phyloP scores from a whole-genome alignment of 306 rosid species.

The Arachis stenosperma region DNA sequence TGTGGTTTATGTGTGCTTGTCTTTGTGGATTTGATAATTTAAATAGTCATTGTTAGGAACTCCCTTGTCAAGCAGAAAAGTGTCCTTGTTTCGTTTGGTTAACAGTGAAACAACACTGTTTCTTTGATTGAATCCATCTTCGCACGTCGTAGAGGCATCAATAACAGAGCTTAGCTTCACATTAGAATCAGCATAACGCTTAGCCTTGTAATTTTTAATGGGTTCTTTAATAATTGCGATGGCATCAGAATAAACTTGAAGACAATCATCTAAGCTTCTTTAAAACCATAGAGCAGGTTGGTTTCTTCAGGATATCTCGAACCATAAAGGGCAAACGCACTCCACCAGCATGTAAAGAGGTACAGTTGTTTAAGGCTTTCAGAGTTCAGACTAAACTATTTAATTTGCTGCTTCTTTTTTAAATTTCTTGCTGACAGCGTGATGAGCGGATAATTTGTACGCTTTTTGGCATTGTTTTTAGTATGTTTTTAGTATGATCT shows the following conservation, averaged over 20 bases:
- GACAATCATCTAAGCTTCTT: too few species aligned
- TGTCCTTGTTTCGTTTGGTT: slow-evolving; percentile 53
- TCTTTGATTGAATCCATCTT: slow-evolving; percentile 67
- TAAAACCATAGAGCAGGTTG: too few species aligned
- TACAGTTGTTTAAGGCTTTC: slow-evolving; percentile 32
- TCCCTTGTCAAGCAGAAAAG: slow-evolving; percentile 47
- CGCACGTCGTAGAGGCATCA: slow-evolving; percentile 69
- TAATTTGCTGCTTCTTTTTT: background rate
- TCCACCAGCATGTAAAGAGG: slow-evolving; percentile 85
- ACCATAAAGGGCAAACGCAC: slow-evolving; percentile 76
- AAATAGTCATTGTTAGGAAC: too few species aligned
- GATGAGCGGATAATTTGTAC: too few species aligned
- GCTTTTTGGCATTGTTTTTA: too few species aligned
- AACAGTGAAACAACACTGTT: slow-evolving; percentile 50
- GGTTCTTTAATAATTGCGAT: too few species aligned
- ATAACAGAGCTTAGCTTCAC: background rate
- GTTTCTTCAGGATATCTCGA: too few species aligned
- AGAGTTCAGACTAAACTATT: background rate
- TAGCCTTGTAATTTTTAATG: too few species aligned
- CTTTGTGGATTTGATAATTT: too few species aligned
- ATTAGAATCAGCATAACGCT: slow-evolving; percentile 52
- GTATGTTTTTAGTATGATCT: too few species aligned
- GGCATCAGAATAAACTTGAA: background rate
- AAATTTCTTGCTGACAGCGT: too few species aligned
- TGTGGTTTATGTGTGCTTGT: too few species aligned